These are phyloP conservation scores for Pholiota adiposa DNA, from an alignment of 1,284 basidiomycete genomes.

Conservation along the genomic window DNA sequence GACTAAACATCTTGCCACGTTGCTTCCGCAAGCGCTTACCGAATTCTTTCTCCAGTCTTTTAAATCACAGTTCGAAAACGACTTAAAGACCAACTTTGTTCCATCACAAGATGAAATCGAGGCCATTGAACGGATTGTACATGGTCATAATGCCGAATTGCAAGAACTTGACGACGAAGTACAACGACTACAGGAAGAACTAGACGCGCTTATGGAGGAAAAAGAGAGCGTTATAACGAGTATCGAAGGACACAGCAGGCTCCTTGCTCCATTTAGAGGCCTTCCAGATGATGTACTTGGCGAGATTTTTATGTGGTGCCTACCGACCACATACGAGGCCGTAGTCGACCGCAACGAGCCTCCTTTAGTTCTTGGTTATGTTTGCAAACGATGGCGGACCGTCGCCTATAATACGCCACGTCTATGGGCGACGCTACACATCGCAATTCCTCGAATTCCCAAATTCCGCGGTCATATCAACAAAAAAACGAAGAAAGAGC, in stretches of 20 bases:
- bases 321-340: background rate
- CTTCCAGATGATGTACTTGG: background rate
- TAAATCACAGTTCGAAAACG: background rate
- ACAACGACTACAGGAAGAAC: background rate
- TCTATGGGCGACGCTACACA: conserved; percentile 7
- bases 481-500: background rate
- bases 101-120: background rate
- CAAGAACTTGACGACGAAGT: background rate
- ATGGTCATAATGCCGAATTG: background rate
- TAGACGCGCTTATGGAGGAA: background rate
- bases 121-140: background rate
- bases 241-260: background rate
- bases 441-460: background rate
- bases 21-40: no score
- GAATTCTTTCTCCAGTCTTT: background rate
- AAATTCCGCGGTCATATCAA: background rate
- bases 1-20: no score
- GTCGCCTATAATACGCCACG: background rate
- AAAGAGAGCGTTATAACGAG: background rate
- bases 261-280: background rate
- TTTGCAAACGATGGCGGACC: background rate
- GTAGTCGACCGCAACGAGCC: background rate
- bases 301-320: conserved; percentile 1
- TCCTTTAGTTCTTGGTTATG: background rate
- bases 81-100: background rate